phyloP scores from a whole-genome alignment of 306 rosid genomes.

The Macrotyloma uniflorum region DNA sequence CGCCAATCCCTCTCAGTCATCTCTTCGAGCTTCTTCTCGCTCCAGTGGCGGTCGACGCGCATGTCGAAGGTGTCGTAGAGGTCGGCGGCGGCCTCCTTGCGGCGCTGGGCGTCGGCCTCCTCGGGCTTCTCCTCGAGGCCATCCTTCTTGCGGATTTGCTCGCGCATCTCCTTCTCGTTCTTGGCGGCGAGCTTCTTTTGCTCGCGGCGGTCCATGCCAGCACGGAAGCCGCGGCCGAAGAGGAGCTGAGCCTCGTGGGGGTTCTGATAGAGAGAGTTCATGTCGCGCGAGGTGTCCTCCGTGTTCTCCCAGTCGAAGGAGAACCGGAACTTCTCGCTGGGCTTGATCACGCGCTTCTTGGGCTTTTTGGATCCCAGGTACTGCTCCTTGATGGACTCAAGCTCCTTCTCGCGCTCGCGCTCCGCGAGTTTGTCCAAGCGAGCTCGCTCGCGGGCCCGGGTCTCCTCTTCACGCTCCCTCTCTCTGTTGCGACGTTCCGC shows the following conservation, averaged over 20 bases:
- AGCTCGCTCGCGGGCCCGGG: slow-evolving; percentile 63
- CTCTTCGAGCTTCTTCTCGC: slow-evolving; percentile 87
- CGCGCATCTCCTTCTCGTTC: slow-evolving; percentile 85
- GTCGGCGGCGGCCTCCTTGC: slow-evolving; percentile 85
- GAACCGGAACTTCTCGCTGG: slow-evolving; percentile 91
- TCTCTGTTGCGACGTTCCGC: slow-evolving; percentile 56
- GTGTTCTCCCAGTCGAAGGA: slow-evolving; percentile 96
- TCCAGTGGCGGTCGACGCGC: slow-evolving; percentile 95
- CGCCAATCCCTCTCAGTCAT: slow-evolving; percentile 94
- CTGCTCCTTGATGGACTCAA: slow-evolving; percentile 81
- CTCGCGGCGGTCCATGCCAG: slow-evolving; percentile 90
- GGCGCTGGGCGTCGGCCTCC: slow-evolving; percentile 83
- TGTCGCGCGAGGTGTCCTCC: slow-evolving; percentile 87
- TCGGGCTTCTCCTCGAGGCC: slow-evolving; percentile 86
- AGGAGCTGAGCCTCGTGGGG: slow-evolving; percentile 93
- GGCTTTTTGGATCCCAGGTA: slow-evolving; percentile 87
- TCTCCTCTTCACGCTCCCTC: slow-evolving; percentile 76
- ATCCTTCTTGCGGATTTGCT: slow-evolving; percentile 68
- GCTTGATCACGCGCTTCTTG: slow-evolving; percentile 86
- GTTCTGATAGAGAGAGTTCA: slow-evolving; percentile 78
- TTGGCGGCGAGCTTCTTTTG: slow-evolving; percentile 94
- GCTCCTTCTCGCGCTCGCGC: slow-evolving; percentile 81
- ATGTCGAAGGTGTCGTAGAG: slow-evolving; percentile 76
- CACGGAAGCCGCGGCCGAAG: slow-evolving; percentile 85
- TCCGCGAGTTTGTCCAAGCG: slow-evolving; percentile 70